Evolutionary conservation across 192 early-diverging fungal species (phyloP).

Genomic region (Backusella australiensis): DNA sequence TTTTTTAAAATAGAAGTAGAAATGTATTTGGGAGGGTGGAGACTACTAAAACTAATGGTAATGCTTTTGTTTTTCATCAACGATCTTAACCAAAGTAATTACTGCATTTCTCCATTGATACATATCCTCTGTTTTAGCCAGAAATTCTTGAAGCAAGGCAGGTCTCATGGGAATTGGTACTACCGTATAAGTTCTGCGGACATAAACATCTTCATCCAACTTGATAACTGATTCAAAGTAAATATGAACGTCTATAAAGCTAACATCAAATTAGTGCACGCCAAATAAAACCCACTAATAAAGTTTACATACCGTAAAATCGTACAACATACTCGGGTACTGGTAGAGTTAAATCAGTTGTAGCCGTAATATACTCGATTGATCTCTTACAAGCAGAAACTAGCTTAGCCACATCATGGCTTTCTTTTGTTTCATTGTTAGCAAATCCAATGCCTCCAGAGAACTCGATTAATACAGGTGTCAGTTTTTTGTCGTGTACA

Average conservation of each 20-base stretch:
- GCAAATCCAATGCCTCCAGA: not conserved
- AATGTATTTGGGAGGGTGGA: too few relatives aligned
- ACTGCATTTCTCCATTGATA: not conserved
- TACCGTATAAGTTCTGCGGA: slow-evolving; percentile 11
- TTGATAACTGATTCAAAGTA: slow-evolving; percentile 13
- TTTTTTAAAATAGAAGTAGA: too few relatives aligned
- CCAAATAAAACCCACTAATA: too few relatives aligned
- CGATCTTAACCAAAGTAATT: slow-evolving; percentile 1
- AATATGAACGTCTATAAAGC: not conserved
- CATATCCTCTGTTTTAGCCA: slow-evolving; percentile 7
- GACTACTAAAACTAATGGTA: too few relatives aligned
- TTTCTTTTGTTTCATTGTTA: not conserved
- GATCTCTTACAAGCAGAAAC: too few relatives aligned
- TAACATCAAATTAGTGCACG: too few relatives aligned
- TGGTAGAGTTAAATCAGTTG: too few relatives aligned
- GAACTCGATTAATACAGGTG: not conserved
- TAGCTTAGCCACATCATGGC: not conserved
- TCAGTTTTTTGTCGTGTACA: not conserved
- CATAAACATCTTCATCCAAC: not conserved
- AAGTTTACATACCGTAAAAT: too few relatives aligned
- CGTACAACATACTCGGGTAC: too few relatives aligned
- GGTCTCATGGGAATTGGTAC: not conserved
- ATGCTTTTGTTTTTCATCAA: not conserved
- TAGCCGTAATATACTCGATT: too few relatives aligned
- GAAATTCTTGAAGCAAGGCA: slow-evolving; percentile 4